Percentiles rank a stretch among this genome's conserved stretches.
phyloP scores from a whole-genome alignment of 768 basidiomycete species.

The Dentipellis fragilis region DNA sequence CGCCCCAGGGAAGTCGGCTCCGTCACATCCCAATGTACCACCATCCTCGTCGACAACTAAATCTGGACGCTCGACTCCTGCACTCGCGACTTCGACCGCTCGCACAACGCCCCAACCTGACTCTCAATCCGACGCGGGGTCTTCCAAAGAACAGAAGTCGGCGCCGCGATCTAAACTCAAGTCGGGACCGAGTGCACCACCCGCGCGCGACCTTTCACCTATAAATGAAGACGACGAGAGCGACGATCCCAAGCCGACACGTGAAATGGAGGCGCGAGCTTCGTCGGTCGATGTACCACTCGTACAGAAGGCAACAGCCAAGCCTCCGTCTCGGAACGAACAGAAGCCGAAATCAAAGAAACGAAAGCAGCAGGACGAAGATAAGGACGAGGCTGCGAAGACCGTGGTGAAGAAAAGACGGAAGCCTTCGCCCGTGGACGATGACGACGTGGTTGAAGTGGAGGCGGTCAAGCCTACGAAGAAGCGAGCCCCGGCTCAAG shows the following conservation, averaged over 20 bases:
- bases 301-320: neutral
- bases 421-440: no score
- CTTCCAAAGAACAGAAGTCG: neutral
- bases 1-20: no score
- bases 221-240: neutral
- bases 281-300: neutral
- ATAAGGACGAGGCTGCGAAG: no score
- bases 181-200: no score
- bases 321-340: neutral
- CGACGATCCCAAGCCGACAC: neutral
- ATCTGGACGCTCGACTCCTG: no score
- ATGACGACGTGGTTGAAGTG: no score
- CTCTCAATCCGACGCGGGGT: neutral
- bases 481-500: slow-evolving; percentile 11
- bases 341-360: neutral
- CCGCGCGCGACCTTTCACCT: neutral
- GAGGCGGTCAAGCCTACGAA: slow-evolving; percentile 33
- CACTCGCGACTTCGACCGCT: no score
- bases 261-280: no score
- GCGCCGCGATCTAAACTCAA: neutral
- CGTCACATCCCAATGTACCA: no score
- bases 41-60: no score
- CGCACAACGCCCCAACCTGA: neutral
- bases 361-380: neutral
- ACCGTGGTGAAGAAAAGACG: no score